These are phyloP conservation scores for Salvia splendens DNA, from an alignment of 257 asterid species.

Conservation along the genomic window DNA sequence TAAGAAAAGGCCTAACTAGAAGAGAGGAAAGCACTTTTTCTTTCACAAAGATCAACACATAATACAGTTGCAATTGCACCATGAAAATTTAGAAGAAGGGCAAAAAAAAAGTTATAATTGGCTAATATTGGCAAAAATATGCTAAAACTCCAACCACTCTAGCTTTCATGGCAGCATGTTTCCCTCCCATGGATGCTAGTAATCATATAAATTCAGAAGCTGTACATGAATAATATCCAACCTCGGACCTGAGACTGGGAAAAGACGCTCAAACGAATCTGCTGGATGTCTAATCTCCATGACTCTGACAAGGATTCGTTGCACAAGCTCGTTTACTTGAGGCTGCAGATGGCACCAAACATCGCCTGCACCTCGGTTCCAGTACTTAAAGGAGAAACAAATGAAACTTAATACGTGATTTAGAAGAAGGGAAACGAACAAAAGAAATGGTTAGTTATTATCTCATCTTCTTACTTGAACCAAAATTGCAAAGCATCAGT, in stretches of 20 bases:
- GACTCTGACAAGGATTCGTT: not conserved
- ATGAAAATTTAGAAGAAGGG: constrained; percentile 1
- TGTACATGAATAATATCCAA: constrained; percentile 30
- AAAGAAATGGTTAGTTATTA: constrained; percentile 1
- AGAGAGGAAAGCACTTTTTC: not conserved
- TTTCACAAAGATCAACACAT: not conserved
- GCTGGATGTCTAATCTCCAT: constrained; percentile 19
- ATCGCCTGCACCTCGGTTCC: too few species aligned
- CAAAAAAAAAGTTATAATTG: not conserved
- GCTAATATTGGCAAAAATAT: constrained; percentile 18
- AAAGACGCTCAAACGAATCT: constrained; percentile 20
- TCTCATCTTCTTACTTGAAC: constrained; percentile 25
- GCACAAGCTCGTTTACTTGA: constrained; percentile 8
- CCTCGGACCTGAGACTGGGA: constrained; percentile 16
- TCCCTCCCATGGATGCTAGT: not conserved
- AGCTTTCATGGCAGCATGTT: constrained; percentile 24
- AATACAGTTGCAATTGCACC: not conserved
- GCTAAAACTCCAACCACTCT: constrained; percentile 28
- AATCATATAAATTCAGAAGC: constrained; percentile 29
- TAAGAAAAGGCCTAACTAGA: not conserved
- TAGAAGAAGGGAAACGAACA: not conserved
- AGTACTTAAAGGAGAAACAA: too few species aligned
- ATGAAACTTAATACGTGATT: not conserved
- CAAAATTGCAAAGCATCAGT: constrained; percentile 27
- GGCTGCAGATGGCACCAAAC: constrained; percentile 1